Percentiles rank a stretch among this genome's conserved stretches.
These are phyloP conservation scores for Gossypium gossypioides DNA, from an alignment of 441 rosid genomes.

Conservation along the genomic window DNA sequence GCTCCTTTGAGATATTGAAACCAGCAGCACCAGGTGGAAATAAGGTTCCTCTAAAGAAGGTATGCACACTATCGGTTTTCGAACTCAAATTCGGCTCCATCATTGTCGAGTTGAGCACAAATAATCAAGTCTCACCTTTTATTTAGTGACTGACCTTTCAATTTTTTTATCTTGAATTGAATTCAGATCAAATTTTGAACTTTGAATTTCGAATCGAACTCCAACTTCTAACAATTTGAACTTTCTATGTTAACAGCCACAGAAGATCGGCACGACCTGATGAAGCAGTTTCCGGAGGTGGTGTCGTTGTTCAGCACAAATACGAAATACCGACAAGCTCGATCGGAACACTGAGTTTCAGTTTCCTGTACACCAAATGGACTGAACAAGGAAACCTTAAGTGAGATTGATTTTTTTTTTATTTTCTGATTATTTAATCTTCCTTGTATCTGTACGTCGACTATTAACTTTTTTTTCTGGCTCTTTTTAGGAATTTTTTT, in stretches of 20 bases:
- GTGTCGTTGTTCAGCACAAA: constrained; percentile 1
- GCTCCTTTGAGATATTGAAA: constrained; percentile 87
- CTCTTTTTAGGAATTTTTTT: neutral
- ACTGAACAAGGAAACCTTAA: neutral
- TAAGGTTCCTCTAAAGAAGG: constrained; percentile 58
- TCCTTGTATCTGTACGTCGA: neutral
- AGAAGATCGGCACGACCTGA: constrained; percentile 42
- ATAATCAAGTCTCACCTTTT: neutral
- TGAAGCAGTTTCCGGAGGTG: constrained; percentile 4
- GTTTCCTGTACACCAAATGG: neutral
- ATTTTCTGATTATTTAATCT: neutral
- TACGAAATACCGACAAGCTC: constrained; percentile 15
- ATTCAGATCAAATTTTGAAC: neutral
- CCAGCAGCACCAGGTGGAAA: constrained; percentile 45
- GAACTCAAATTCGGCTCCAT: too few species aligned
- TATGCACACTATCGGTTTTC: constrained; percentile 11
- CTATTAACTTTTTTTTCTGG: neutral
- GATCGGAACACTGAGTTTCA: neutral
- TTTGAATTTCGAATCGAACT: neutral
- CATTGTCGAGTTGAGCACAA: neutral
- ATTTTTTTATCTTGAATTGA: too few species aligned
- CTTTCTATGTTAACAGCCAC: constrained; percentile 33
- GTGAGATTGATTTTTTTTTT: neutral
- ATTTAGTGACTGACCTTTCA: too few species aligned
- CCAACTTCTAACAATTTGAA: neutral